phyloP scores from a whole-genome alignment of 257 asterid species.

The Solanum verrucosum region DNA sequence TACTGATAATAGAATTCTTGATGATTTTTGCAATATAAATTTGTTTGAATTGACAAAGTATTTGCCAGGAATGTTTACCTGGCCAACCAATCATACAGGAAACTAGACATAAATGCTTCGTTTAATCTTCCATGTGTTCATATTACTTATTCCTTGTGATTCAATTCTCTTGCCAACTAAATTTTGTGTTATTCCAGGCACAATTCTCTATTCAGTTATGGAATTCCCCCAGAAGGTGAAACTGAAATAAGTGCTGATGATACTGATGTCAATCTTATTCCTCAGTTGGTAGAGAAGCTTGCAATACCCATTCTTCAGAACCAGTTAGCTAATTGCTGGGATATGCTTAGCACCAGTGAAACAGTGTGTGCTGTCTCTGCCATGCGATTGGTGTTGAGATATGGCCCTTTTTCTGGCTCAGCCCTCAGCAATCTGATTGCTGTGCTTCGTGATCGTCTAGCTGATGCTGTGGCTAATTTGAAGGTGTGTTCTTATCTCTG shows the following conservation, averaged over 20 bases:
- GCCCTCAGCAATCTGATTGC: slow-evolving; percentile 57
- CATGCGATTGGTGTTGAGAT: slow-evolving; percentile 51
- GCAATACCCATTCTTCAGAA: slow-evolving; percentile 84
- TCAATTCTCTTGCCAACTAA: neutral
- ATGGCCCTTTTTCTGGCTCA: slow-evolving; percentile 57
- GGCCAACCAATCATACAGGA: neutral
- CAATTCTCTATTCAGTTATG: slow-evolving; percentile 62
- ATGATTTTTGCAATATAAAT: neutral
- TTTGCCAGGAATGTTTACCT: neutral
- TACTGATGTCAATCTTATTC: slow-evolving; percentile 76
- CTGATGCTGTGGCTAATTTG: slow-evolving; percentile 68
- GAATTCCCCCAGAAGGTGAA: slow-evolving; percentile 51
- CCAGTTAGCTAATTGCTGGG: slow-evolving; percentile 75
- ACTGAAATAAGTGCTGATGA: slow-evolving; percentile 30
- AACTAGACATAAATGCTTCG: neutral
- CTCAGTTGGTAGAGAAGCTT: slow-evolving; percentile 72
- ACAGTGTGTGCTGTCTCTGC: slow-evolving; percentile 74
- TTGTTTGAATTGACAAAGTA: neutral
- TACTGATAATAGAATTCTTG: neutral
- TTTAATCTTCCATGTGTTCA: neutral
- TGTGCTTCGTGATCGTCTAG: slow-evolving; percentile 69
- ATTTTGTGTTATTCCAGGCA: slow-evolving; percentile 49
- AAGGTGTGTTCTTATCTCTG: slow-evolving; percentile 28
- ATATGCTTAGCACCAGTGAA: slow-evolving; percentile 76
- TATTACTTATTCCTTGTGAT: neutral